These are phyloP conservation scores for Starmerella vaccinii DNA, from an alignment of 805 yeast species.

Conservation along the genomic window DNA sequence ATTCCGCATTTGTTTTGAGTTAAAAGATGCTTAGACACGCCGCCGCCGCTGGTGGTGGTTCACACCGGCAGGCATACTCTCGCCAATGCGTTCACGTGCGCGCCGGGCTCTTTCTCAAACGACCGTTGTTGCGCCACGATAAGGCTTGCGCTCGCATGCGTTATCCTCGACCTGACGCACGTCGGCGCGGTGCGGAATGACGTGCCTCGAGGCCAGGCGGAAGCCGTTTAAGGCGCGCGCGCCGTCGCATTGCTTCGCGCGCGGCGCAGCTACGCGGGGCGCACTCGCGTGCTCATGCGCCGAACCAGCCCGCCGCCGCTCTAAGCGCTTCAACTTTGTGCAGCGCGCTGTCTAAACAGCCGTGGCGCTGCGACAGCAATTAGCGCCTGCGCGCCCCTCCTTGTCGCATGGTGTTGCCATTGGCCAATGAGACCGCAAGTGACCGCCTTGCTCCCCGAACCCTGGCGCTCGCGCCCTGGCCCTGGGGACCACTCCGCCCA, in stretches of 20 bases:
- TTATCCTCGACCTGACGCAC: not conserved
- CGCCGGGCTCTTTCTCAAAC: no score
- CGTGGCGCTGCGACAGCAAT: not conserved
- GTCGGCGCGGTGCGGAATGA: not conserved
- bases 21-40: no score
- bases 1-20: no score
- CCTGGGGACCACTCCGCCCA: slow-evolving; percentile 2
- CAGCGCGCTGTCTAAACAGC: not conserved
- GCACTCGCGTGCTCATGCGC: no score
- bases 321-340: no score
- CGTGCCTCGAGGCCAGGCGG: not conserved
- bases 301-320: no score
- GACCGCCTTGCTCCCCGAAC: slow-evolving; percentile 3
- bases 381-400: no score
- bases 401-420: not conserved
- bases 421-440: not conserved
- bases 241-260: not conserved
- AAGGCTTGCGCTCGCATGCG: not conserved
- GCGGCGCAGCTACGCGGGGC: not conserved
- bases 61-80: no score
- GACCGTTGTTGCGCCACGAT: slow-evolving; percentile 2
- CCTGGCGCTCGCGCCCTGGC: not conserved
- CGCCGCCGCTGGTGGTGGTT: no score
- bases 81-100: no score
- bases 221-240: not conserved